Base-by-base conservation (phyloP, 2,329 filamentous ascomycete genomes). In the Rhinocladiella similis region DNA sequence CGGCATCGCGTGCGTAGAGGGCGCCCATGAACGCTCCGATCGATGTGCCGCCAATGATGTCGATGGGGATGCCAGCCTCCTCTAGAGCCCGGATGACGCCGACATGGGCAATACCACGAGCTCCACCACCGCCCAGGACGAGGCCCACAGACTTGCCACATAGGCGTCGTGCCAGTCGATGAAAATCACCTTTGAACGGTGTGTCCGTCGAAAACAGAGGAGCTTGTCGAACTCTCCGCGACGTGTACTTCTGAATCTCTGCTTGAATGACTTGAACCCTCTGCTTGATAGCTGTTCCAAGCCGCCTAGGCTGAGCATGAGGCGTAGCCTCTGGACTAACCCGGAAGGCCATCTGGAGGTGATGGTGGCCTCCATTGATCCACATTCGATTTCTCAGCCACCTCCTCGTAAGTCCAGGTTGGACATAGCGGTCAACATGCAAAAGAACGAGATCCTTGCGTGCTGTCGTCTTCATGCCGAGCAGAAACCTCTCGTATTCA, bases 181-280 rank as follows among this genome's bases (percentile, higher is more conserved):
- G 93, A 66, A 99, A 97, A 67, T 99, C 94, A 2, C 94, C 91
- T 71, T 99, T 99, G 77, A 91, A 96, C 0, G 92, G 89, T 0
- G 91, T 91, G 53, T 97, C 91, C 0, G 92, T 87, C 0, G 92
- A 91, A 70, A 97, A 99, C 35, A 96, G 84, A 0, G 91, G 89
- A 2, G 87, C 89, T 66, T 96, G 91, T 22, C 90, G 86, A n/a
- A 96, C 86, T 63, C 90, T 88, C n/a, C 91, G 84, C 1, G 91
- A 96, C 0, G 95, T 97, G 70, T 97, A 99, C 70, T 97, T 97
- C 69, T 97, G 93, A 18, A 99, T 97, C 69, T 97, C 94, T 0
- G 94, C 94, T 70, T 97, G 94, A 3, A 99, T 73, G 5, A 94
- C 91, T 71, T 99, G 93, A 4, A 99, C 94, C 35, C 92, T 81